phyloP scores from a whole-genome alignment of 345 rosid genomes.

The Lenwebbia sp. region DNA sequence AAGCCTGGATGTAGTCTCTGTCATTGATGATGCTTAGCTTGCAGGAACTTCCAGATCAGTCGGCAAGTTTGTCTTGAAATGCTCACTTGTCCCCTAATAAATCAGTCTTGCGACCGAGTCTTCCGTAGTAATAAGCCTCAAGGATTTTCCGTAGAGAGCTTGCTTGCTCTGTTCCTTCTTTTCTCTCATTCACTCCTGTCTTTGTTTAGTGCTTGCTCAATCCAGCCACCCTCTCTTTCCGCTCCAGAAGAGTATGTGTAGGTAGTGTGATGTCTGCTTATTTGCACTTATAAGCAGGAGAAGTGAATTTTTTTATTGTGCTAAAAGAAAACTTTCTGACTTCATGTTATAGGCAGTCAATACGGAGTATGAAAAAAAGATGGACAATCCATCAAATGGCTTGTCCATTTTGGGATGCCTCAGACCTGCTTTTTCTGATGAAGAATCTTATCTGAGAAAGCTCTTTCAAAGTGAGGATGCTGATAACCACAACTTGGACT shows the following conservation, averaged over 20 bases:
- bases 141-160: background rate
- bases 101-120: background rate
- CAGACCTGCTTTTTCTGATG: conserved; percentile 71
- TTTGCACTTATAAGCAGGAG: background rate
- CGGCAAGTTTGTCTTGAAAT: background rate
- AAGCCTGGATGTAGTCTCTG: background rate
- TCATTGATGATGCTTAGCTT: background rate
- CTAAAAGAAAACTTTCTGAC: background rate
- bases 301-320: background rate
- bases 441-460: conserved; percentile 62
- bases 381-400: conserved; percentile 85
- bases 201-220: background rate
- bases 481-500: conserved; percentile 41
- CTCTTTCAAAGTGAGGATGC: conserved; percentile 34
- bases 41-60: background rate
- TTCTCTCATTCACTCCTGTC: background rate
- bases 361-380: conserved; percentile 42
- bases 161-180: background rate
- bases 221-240: background rate
- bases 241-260: background rate
- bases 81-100: background rate
- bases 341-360: conserved; percentile 34
- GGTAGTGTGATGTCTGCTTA: background rate
- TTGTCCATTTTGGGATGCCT: conserved; percentile 82
- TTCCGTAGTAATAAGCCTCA: background rate